Percentiles rank a stretch among this genome's conserved stretches.
Evolutionary conservation across 1,139 yeast genomes (phyloP).

Genomic region (Kazachstania sp.): DNA sequence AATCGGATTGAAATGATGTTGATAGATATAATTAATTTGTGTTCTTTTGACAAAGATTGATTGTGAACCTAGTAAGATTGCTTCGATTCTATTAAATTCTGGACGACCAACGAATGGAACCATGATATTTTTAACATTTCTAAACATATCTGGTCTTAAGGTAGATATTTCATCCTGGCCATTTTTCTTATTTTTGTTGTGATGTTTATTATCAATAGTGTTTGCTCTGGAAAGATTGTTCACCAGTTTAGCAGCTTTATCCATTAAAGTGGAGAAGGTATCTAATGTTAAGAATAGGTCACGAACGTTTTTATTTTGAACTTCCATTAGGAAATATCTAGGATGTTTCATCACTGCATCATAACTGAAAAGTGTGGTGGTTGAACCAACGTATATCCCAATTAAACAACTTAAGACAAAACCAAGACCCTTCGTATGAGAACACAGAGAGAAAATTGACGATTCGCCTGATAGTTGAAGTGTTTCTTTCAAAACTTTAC

Average conservation of each 20-base stretch:
- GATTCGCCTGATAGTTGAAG: conserved; percentile 68
- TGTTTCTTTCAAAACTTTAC: conserved; percentile 87
- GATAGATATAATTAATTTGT: conserved; percentile 69
- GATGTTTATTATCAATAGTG: conserved; percentile 1
- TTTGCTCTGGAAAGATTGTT: conserved; percentile 5
- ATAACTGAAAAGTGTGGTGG: conserved; percentile 75
- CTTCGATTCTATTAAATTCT: conserved; percentile 49
- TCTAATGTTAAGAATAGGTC: conserved; percentile 83
- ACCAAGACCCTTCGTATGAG: conserved; percentile 80
- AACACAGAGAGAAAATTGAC: conserved; percentile 77
- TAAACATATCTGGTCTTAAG: conserved; percentile 37
- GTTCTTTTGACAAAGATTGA: conserved; percentile 59
- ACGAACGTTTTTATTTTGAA: conserved; percentile 72
- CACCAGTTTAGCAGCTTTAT: conserved; percentile 40
- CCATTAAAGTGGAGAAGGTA: conserved; percentile 70
- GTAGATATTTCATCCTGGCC: conserved; percentile 8
- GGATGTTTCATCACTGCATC: conserved; percentile 74
- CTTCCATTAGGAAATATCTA: conserved; percentile 56
- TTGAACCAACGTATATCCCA: conserved; percentile 80
- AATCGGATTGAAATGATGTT: conserved; percentile 75
- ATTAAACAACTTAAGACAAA: conserved; percentile 73
- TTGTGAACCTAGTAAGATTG: conserved; percentile 55
- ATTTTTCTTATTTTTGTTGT: conserved; percentile 6
- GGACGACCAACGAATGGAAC: conserved; percentile 74
- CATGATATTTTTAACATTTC: conserved; percentile 72